phyloP scores from a whole-genome alignment of 495 filamentous ascomycete species.

The Talaromyces proteolyticus region DNA sequence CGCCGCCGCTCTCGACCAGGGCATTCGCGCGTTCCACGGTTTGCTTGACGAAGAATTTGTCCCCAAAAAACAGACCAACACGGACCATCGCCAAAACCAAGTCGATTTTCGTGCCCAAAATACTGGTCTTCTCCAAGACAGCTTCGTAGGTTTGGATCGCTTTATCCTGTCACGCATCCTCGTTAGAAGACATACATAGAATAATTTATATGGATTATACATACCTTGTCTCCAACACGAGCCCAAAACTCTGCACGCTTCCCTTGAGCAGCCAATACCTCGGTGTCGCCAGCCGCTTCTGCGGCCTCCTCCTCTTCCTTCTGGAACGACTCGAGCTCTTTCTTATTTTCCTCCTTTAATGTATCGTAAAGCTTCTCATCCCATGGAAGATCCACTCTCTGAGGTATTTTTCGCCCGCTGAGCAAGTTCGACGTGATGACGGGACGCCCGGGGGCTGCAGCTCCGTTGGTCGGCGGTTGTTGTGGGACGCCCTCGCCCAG shows the following conservation, averaged over 20 bases:
- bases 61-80: conserved; percentile 91
- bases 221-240: conserved; percentile 89
- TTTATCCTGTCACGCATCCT: conserved; percentile 63
- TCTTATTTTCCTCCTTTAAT: conserved; percentile 80
- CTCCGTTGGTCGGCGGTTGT: conserved; percentile 44
- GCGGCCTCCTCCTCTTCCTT: conserved; percentile 93
- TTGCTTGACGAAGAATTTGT: conserved; percentile 86
- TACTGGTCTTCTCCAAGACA: conserved; percentile 87
- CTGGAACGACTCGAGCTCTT: conserved; percentile 83
- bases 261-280: conserved; percentile 84
- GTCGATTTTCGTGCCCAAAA: conserved; percentile 94
- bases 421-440: conserved; percentile 55
- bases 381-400: conserved; percentile 72
- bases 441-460: conserved; percentile 54
- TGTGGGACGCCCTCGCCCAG: conserved; percentile 63
- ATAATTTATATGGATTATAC: conserved; percentile 8
- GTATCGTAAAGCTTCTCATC: conserved; percentile 83
- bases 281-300: conserved; percentile 93
- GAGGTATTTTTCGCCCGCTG: conserved; percentile 55
- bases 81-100: conserved; percentile 93
- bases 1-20: conserved; percentile 87
- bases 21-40: conserved; percentile 84
- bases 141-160: conserved; percentile 86
- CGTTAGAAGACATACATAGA: background rate
- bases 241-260: conserved; percentile 97